Evolutionary conservation across 2,329 filamentous ascomycete genomes (phyloP).

Genomic region (Penicillium griseofulvum): DNA sequence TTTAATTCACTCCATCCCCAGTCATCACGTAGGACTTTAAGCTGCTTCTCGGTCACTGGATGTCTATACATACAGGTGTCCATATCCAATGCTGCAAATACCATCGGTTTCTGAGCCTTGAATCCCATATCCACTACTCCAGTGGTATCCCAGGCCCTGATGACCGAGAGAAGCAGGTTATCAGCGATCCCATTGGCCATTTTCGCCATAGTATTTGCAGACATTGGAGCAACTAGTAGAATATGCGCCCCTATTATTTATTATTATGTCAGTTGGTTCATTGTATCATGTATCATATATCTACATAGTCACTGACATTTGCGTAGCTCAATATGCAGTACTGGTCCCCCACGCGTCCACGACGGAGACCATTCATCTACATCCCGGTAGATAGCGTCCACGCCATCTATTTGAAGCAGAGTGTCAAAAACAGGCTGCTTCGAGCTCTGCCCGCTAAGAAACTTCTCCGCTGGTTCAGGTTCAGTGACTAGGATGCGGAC

Average conservation of each 20-base stretch:
- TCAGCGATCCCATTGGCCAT: slow-evolving; percentile 75
- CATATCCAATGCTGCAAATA: slow-evolving; percentile 79
- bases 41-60: slow-evolving; percentile 72
- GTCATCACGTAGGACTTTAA: slow-evolving; percentile 67
- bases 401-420: slow-evolving; percentile 62
- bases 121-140: slow-evolving; percentile 53
- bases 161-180: slow-evolving; percentile 68
- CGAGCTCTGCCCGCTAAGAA: slow-evolving; percentile 69
- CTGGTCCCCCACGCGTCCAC: slow-evolving; percentile 74
- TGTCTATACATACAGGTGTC: slow-evolving; percentile 90
- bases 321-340: slow-evolving; percentile 86
- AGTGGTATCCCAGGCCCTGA: slow-evolving; percentile 85
- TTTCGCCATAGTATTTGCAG: slow-evolving; percentile 83
- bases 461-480: slow-evolving; percentile 65
- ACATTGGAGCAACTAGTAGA: slow-evolving; percentile 75
- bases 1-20: slow-evolving; percentile 59
- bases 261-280: background rate
- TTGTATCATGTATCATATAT: background rate
- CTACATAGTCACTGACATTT: slow-evolving; percentile 34
- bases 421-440: slow-evolving; percentile 71
- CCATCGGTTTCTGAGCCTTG: slow-evolving; percentile 55
- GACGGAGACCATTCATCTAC: slow-evolving; percentile 78
- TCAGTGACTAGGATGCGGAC: slow-evolving; percentile 82
- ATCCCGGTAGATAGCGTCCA: slow-evolving; percentile 79
- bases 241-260: slow-evolving; percentile 65